Evolutionary conservation across 106 monocot species (phyloP).

Genomic region (Dioscorea alata): DNA sequence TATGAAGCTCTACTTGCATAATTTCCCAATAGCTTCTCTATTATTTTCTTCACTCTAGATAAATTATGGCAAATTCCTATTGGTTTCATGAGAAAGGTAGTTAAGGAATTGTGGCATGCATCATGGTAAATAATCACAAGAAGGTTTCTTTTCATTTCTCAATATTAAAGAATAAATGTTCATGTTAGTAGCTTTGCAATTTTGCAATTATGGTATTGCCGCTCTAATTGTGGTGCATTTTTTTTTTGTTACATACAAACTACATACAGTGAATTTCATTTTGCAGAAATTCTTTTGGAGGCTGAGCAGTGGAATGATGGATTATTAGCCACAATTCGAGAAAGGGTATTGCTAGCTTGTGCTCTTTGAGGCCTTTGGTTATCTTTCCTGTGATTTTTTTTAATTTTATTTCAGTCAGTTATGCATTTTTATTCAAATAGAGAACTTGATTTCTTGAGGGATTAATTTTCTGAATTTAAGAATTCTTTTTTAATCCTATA

Average conservation of each 20-base stretch:
- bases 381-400: too few species aligned
- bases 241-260: neutral
- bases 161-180: neutral
- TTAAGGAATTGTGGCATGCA: neutral
- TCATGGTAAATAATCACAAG: neutral
- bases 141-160: neutral
- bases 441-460: neutral
- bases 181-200: neutral
- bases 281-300: conserved; percentile 72
- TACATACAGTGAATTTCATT: conserved; percentile 2
- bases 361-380: neutral
- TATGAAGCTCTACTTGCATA: too few species aligned
- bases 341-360: conserved; percentile 55
- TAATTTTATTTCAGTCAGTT: neutral
- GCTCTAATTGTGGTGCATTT: neutral
- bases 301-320: conserved; percentile 99
- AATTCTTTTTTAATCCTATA: neutral
- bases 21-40: too few species aligned
- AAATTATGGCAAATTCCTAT: too few species aligned
- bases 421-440: neutral
- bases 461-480: neutral
- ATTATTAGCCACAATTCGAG: conserved; percentile 84
- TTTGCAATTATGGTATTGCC: neutral
- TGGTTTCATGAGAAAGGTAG: neutral
- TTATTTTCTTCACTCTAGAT: too few species aligned